Percentiles rank a stretch among this genome's conserved stretches.
phyloP scores from a whole-genome alignment of 2,329 filamentous ascomycete genomes.

The Neonectria sp. region DNA sequence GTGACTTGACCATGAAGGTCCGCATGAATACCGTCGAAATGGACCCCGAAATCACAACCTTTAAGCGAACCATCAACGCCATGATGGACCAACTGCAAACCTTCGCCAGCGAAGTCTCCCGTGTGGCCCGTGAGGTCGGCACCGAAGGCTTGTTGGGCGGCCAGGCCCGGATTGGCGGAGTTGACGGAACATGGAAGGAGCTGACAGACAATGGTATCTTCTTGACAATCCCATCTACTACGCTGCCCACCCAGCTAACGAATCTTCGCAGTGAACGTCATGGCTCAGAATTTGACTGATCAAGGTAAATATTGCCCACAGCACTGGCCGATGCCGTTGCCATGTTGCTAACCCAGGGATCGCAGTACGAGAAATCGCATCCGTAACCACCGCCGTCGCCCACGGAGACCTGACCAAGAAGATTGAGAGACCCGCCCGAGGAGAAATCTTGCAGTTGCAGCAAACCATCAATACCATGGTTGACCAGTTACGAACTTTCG shows the following conservation, averaged over 20 bases:
- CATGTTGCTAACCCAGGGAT: conserved; percentile 29
- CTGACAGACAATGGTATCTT: conserved; percentile 86
- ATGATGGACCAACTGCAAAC: conserved; percentile 99
- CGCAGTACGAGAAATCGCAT: conserved; percentile 84
- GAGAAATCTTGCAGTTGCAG: conserved; percentile 86
- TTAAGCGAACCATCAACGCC: conserved; percentile 98
- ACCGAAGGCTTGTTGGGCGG: conserved; percentile 95
- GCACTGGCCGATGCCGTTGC: neutral
- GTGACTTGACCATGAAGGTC: conserved; percentile 97
- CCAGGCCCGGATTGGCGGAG: conserved; percentile 92
- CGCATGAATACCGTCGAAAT: conserved; percentile 96
- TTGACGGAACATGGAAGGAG: conserved; percentile 98
- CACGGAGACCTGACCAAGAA: conserved; percentile 89
- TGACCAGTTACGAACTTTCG: conserved; percentile 86
- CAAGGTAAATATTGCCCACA: conserved; percentile 65
- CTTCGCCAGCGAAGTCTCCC: conserved; percentile 96
- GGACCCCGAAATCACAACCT: conserved; percentile 97
- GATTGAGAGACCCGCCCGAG: conserved; percentile 84
- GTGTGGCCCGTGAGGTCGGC: conserved; percentile 94
- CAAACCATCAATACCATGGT: conserved; percentile 94
- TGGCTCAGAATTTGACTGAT: conserved; percentile 86
- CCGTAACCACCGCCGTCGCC: conserved; percentile 86
- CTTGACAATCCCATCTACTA: conserved; percentile 26
- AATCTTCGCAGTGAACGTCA: conserved; percentile 77
- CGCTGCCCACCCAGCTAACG: conserved; percentile 30